Evolutionary conservation across 1,284 basidiomycete genomes (phyloP).

Genomic region (Rhizopogon hawkerae): DNA sequence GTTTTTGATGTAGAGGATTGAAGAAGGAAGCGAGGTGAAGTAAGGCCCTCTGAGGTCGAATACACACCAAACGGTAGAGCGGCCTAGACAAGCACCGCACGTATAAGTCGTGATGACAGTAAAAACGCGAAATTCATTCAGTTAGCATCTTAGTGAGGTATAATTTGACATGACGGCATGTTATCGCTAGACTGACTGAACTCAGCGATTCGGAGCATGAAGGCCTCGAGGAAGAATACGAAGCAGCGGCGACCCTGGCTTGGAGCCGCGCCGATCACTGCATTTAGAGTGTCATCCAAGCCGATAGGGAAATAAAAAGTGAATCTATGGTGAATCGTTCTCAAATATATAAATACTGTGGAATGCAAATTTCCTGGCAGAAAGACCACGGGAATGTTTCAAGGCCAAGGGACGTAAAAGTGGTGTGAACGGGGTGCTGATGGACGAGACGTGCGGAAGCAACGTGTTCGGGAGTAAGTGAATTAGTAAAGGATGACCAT

Average conservation of each 20-base stretch:
- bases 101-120: constrained; percentile 19
- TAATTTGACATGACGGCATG: constrained; percentile 7
- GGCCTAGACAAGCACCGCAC: constrained; percentile 30
- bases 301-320: constrained; percentile 1
- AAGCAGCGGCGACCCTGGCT: constrained; percentile 23
- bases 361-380: constrained; percentile 22
- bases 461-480: constrained; percentile 30
- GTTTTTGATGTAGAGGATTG: not conserved
- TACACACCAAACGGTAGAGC: constrained; percentile 26
- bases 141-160: constrained; percentile 24
- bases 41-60: constrained; percentile 18
- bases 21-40: not conserved
- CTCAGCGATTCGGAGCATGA: constrained; percentile 31
- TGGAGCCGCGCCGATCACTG: constrained; percentile 14
- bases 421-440: constrained; percentile 26
- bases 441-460: constrained; percentile 26
- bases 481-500: constrained; percentile 11
- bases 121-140: constrained; percentile 32
- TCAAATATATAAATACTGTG: constrained; percentile 21
- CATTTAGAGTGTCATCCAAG: not conserved
- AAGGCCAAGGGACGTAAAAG: constrained; percentile 22
- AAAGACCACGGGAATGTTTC: constrained; percentile 17
- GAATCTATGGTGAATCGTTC: not conserved
- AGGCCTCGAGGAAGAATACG: constrained; percentile 28
- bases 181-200: constrained; percentile 9